Percentiles rank a stretch among this genome's conserved stretches.
phyloP scores from a whole-genome alignment of 495 filamentous ascomycete genomes.

The Neohortaea acidophila region DNA sequence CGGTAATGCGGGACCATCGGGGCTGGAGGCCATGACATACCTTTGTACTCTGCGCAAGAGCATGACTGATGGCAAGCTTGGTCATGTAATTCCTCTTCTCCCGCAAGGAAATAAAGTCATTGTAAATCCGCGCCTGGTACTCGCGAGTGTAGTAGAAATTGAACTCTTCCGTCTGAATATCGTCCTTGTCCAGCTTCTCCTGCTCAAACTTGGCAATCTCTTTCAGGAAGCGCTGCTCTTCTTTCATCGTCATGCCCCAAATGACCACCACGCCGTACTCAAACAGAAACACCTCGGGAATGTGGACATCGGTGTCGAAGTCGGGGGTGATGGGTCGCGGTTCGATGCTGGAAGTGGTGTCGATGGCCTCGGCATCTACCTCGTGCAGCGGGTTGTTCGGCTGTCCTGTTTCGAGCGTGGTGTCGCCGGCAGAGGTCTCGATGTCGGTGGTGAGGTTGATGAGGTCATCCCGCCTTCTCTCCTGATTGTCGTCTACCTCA shows the following conservation, averaged over 20 bases:
- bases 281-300: conserved; percentile 87
- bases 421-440: conserved; percentile 3
- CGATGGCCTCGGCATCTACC: background rate
- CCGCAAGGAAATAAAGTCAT: conserved; percentile 88
- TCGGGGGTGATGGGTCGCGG: conserved; percentile 23
- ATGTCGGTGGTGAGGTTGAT: conserved; percentile 25
- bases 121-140: conserved; percentile 96
- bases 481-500: conserved; percentile 27
- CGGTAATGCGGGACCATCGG: background rate
- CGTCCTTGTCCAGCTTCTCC: conserved; percentile 73
- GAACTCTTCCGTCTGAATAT: conserved; percentile 90
- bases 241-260: conserved; percentile 81
- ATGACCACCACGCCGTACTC: conserved; percentile 99
- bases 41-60: conserved; percentile 85
- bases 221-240: conserved; percentile 78
- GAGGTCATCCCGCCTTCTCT: conserved; percentile 26
- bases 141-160: conserved; percentile 98
- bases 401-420: conserved; percentile 1
- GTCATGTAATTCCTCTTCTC: conserved; percentile 95
- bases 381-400: background rate
- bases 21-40: conserved; percentile 25
- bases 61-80: conserved; percentile 92
- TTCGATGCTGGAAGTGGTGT: background rate
- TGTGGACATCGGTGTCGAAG: conserved; percentile 69
- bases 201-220: conserved; percentile 91